These are phyloP conservation scores for Adansonia madagascariensis DNA, from an alignment of 441 rosid genomes.

Conservation along the genomic window DNA sequence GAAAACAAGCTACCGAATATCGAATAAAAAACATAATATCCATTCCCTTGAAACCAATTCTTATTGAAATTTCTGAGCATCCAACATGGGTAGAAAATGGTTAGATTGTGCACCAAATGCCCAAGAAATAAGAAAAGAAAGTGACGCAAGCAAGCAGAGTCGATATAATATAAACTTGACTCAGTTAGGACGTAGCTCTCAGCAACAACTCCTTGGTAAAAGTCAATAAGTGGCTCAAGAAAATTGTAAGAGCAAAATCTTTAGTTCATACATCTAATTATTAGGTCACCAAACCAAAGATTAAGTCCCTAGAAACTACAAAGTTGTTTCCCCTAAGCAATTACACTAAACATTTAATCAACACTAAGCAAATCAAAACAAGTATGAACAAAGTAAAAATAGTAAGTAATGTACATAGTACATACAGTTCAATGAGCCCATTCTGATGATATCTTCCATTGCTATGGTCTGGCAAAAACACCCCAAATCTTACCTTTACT, in stretches of 20 bases:
- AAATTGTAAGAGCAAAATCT: too few species aligned
- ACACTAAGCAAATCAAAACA: background rate
- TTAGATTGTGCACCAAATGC: too few species aligned
- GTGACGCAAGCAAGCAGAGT: background rate
- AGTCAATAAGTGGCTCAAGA: too few species aligned
- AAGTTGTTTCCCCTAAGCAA: background rate
- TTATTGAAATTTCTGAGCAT: background rate
- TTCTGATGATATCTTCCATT: background rate
- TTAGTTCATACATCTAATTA: background rate
- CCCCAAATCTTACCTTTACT: conserved; percentile 4
- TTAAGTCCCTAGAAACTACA: background rate
- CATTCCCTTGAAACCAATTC: background rate
- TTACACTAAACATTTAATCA: background rate
- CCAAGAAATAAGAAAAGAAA: too few species aligned
- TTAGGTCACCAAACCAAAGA: background rate
- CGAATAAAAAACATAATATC: background rate
- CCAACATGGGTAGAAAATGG: too few species aligned
- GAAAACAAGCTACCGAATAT: background rate
- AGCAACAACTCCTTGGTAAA: too few species aligned
- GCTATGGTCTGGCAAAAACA: conserved; percentile 3
- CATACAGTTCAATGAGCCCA: background rate
- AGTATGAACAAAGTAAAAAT: background rate
- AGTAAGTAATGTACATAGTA: background rate
- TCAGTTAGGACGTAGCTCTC: background rate
- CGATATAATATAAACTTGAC: background rate